These are phyloP conservation scores for Epichloe glyceriae DNA, from an alignment of 2,329 filamentous ascomycete species.

Conservation along the genomic window DNA sequence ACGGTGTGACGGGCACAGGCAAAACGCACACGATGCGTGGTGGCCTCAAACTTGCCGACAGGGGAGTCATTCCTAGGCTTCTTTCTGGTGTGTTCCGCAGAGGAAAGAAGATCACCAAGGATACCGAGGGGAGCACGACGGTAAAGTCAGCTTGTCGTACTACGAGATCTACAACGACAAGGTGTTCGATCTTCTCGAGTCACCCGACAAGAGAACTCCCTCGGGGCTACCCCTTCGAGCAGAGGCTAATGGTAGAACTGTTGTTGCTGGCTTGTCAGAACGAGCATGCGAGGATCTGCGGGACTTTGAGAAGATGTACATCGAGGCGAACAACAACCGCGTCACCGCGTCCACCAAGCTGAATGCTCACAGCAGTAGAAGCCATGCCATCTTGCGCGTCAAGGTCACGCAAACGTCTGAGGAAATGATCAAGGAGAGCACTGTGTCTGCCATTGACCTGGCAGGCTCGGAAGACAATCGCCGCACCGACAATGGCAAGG, in stretches of 20 bases:
- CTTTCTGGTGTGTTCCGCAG: slow-evolving; percentile 77
- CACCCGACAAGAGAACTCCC: slow-evolving; percentile 72
- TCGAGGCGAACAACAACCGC: slow-evolving; percentile 82
- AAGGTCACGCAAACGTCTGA: slow-evolving; percentile 69
- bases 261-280: slow-evolving; percentile 77
- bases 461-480: slow-evolving; percentile 94
- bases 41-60: slow-evolving; percentile 70
- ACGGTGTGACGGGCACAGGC: slow-evolving; percentile 84
- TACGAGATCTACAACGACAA: slow-evolving; percentile 98
- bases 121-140: slow-evolving; percentile 53
- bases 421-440: slow-evolving; percentile 59
- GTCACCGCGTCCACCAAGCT: slow-evolving; percentile 85
- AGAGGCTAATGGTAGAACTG: slow-evolving; percentile 75
- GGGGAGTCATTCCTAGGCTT: slow-evolving; percentile 76
- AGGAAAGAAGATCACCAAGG: slow-evolving; percentile 74
- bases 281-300: slow-evolving; percentile 71
- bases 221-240: slow-evolving; percentile 70
- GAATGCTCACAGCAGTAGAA: slow-evolving; percentile 80
- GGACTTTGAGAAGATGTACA: slow-evolving; percentile 82
- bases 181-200: slow-evolving; percentile 80
- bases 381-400: slow-evolving; percentile 82
- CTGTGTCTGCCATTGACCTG: slow-evolving; percentile 84
- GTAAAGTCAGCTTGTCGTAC: slow-evolving; percentile 72
- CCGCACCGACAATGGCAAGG: slow-evolving; percentile 84
- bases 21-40: slow-evolving; percentile 97